Percentiles rank a stretch among this genome's conserved stretches.
Evolutionary conservation across 768 basidiomycete genomes (phyloP).

Genomic region (Mycena indigotica): DNA sequence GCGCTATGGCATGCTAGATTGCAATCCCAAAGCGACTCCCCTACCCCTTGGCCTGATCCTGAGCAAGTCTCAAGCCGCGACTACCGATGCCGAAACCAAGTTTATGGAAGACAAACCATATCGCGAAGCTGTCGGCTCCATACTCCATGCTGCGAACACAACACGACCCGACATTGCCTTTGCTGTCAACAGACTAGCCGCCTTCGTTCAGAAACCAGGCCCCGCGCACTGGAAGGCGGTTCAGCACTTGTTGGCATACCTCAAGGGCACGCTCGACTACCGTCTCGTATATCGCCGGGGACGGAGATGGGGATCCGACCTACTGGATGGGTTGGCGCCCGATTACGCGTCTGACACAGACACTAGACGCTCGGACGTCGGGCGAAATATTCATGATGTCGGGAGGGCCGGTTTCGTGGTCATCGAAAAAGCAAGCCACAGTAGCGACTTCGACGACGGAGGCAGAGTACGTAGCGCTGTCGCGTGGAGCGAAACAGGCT

Average conservation of each 20-base stretch:
- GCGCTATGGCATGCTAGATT: not conserved
- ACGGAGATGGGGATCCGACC: slow-evolving; percentile 9
- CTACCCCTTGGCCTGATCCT: not conserved
- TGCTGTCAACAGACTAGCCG: not conserved
- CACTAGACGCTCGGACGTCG: slow-evolving; percentile 27
- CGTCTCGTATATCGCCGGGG: not conserved
- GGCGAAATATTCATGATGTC: slow-evolving; percentile 32
- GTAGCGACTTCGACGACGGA: slow-evolving; percentile 26
- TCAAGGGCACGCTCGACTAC: not conserved
- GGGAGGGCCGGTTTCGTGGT: slow-evolving; percentile 34
- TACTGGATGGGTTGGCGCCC: not conserved
- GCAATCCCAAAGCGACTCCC: not conserved
- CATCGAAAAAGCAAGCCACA: slow-evolving; percentile 29
- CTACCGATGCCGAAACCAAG: not conserved
- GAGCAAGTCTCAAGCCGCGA: not conserved
- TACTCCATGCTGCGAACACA: not conserved
- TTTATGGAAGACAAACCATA: not conserved
- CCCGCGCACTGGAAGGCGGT: not conserved
- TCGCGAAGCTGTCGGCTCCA: not conserved
- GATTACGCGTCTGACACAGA: slow-evolving; percentile 3
- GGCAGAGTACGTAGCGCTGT: slow-evolving; percentile 30
- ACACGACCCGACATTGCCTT: not conserved
- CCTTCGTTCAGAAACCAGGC: not conserved
- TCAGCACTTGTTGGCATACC: not conserved
- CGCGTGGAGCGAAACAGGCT: slow-evolving; percentile 30